Evolutionary conservation across 2,329 filamentous ascomycete species (phyloP), one percentile per base, ranked within the genome.

Genomic region (Ophiosphaerella narmari): DNA sequence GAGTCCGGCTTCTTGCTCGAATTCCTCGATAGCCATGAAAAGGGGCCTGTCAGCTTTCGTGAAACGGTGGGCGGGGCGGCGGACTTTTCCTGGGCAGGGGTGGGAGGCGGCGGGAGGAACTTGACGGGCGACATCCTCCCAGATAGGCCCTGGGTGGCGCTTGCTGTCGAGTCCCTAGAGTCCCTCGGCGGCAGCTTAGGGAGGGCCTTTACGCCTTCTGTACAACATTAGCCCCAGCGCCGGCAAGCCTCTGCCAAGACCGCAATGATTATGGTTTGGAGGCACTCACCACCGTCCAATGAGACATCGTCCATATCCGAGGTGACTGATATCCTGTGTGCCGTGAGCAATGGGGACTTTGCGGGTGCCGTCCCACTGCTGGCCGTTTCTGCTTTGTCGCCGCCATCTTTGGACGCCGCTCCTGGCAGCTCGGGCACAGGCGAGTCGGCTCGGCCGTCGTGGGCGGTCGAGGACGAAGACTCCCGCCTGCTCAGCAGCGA

Each of bases 21-120:
- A 33, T 70, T 68, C 4, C 68, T 63, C 21, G 69, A 70, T 11
- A 72, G 57, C 69, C 69, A 72, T 31, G 69, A 59, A 38, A 72
- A 72, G 0, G 69, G 69, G 60, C 90, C 90, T 7, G 90, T 92
- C 47, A 95, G 82, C 72, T 94, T 96, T 66, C 91, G 81, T 9
- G 76, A 66, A 35, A 74, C 65, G 50, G 63, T 37, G 6, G 68
- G 63, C 32, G 65, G 65, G 34, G 67, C 62, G 29, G 43, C 48
- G 21, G 60, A 45, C 41, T 69, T 66, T 58, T 75, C 63, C 58
- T 54, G 54, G 6, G 52, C 54, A 21, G 59, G 64, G 46, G 59
- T 72, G 50, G 57, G 70, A 8, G 68, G 65, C 3, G 69, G 75
- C 12, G 74, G 74, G 24, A 71, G 73, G 18, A 69, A 72, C 47